A percentile compares a stretch with the other conserved stretches of the same genome.
phyloP scores from a whole-genome alignment of 495 filamentous ascomycete species.

The Penicillium flavigenum region DNA sequence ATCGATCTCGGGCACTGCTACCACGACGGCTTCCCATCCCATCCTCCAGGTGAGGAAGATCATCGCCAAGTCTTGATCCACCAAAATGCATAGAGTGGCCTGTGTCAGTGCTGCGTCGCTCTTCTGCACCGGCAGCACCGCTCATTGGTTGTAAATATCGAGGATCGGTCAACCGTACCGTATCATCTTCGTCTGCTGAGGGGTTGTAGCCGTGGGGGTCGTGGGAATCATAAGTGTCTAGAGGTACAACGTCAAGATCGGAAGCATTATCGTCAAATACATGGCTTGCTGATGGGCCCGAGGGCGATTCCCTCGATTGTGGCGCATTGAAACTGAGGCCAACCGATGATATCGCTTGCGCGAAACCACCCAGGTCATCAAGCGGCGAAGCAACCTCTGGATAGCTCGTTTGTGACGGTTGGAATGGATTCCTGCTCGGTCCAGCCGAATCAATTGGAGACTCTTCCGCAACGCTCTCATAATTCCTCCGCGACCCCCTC shows the following conservation, averaged over 20 bases:
- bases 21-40: conserved; percentile 47
- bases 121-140: conserved; percentile 50
- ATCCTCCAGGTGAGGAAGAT: conserved; percentile 56
- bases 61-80: conserved; percentile 59
- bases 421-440: conserved; percentile 23
- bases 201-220: conserved; percentile 50
- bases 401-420: conserved; percentile 27
- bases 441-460: conserved; percentile 45
- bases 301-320: conserved; percentile 23
- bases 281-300: conserved; percentile 20
- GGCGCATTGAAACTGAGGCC: conserved; percentile 55
- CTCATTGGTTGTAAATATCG: conserved; percentile 65
- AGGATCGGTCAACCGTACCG: conserved; percentile 61
- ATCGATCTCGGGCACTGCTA: conserved; percentile 50
- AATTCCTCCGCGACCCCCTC: conserved; percentile 39
- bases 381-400: conserved; percentile 44
- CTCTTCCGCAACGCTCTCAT: conserved; percentile 53
- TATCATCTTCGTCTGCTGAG: conserved; percentile 60
- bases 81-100: conserved; percentile 57
- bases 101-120: conserved; percentile 57
- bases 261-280: conserved; percentile 29
- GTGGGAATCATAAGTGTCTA: conserved; percentile 28
- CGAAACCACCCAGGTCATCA: conserved; percentile 54
- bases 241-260: conserved; percentile 35
- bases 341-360: conserved; percentile 59